Evolutionary conservation across 257 asterid species (phyloP).

Genomic region (Ilex aquifolium): DNA sequence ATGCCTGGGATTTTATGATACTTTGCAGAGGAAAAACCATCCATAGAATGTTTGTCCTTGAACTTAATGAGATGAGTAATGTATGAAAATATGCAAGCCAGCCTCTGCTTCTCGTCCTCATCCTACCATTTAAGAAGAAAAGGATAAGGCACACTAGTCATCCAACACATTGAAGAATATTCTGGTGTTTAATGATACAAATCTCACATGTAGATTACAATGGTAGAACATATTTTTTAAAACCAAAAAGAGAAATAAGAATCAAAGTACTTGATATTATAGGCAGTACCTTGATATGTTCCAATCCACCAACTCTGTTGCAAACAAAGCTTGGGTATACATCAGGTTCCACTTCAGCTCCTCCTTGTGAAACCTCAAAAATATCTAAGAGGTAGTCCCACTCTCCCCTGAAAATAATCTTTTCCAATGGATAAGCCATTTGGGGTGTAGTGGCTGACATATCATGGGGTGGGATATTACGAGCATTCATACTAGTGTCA

Average conservation of each 20-base stretch:
- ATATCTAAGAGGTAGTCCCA: constrained; percentile 76
- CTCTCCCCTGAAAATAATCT: constrained; percentile 74
- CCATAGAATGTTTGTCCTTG: constrained; percentile 77
- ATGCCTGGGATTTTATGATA: constrained; percentile 59
- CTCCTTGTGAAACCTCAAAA: constrained; percentile 31
- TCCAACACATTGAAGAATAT: no score
- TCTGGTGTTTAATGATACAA: not conserved
- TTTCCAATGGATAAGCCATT: constrained; percentile 72
- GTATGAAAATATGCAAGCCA: constrained; percentile 67
- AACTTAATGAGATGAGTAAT: constrained; percentile 76
- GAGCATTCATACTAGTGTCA: constrained; percentile 24
- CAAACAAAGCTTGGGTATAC: constrained; percentile 73
- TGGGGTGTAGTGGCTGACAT: constrained; percentile 52
- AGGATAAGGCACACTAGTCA: not conserved
- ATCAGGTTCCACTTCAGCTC: constrained; percentile 26
- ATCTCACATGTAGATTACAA: not conserved
- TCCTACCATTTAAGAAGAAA: constrained; percentile 32
- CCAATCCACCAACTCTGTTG: constrained; percentile 50
- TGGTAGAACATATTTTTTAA: not conserved
- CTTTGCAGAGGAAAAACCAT: constrained; percentile 59
- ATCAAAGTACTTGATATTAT: not conserved
- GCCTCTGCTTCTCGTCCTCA: constrained; percentile 33
- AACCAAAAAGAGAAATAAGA: not conserved
- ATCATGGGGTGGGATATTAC: constrained; percentile 64
- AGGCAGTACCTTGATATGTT: constrained; percentile 41